Evolutionary conservation across 108 stramenopile genomes (phyloP), one percentile per base, ranked within the genome.

Genomic region (Schizochytrium sp.): DNA sequence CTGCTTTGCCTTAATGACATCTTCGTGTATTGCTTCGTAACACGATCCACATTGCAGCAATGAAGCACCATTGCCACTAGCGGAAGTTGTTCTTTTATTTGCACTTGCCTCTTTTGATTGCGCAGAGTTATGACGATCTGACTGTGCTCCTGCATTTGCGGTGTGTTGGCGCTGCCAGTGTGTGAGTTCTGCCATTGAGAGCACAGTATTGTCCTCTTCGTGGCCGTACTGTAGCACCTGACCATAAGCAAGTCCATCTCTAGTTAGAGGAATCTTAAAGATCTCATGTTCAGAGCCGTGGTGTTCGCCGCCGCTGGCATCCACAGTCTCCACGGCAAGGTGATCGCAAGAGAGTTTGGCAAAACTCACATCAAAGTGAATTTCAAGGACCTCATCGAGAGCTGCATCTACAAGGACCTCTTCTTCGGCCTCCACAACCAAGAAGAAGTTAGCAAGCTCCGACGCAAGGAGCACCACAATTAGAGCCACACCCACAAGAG

Each of bases 321-420:
- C 76, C 17, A 83, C 76, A 28, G 76, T 55, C 47, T 55, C 53
- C 15, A 55, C 76, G 15, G 76, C 47, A 38, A 83, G 53, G 47
- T 83, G 76, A 47, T 49, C 47, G 76, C 76, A 83, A 10, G 50
- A n/a, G 45, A 55, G 10, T 28, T 28, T 83, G 0, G 76, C 50
- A 42, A 83, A 83, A 5, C 12, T 49, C 7, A 83, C 40, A 40
- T 83, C 76, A 28, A 83, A 83, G 50, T 49, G 47, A 28, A 83
- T 83, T n/a, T 50, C 15, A 8, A 83, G 53, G 38, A 55, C 53
- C 76, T 83, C 76, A 53, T 55, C 76, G 15, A 83, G 76, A 17
- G 76, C 76, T n/a, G 28, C 28, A 40, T 83, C 76, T 0, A 83
- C 40, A 38, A 83, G 50, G 17, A 83, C 76, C 50, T 83, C 76